Conservation (phyloP, 331 rosid species). For the Acacia concinna region DNA sequence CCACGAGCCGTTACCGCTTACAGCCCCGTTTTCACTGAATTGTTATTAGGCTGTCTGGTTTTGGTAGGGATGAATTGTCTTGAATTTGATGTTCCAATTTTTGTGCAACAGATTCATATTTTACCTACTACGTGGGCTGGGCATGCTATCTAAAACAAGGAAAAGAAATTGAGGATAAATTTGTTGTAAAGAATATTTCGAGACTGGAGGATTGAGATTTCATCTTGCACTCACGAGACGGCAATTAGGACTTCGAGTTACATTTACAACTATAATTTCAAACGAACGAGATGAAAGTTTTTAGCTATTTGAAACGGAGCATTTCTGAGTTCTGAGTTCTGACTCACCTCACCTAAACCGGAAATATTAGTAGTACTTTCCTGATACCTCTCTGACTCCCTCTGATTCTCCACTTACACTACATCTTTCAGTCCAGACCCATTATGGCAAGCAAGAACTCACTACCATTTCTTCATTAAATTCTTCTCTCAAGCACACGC, state of each 20-base stretch:
- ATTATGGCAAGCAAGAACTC: conserved; percentile 21
- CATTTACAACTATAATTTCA: background rate
- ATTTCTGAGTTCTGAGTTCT: too few relatives aligned
- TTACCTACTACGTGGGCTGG: background rate
- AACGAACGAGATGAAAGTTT: background rate
- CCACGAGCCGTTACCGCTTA: background rate
- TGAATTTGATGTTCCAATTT: background rate
- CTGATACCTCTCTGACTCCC: background rate
- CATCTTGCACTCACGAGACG: background rate
- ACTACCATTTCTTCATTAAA: conserved; percentile 30
- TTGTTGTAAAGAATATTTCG: background rate
- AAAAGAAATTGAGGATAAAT: background rate
- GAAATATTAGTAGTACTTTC: conserved; percentile 14
- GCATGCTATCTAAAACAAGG: background rate
- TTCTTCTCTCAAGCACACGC: conserved; percentile 1
- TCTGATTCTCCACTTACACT: conserved; percentile 1
- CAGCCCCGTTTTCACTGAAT: background rate
- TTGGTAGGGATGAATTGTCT: background rate
- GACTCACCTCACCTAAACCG: conserved; percentile 28
- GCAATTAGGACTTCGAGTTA: background rate
- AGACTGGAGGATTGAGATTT: background rate
- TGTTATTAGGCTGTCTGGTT: background rate
- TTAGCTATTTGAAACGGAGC: conserved; percentile 13
- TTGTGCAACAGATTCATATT: background rate
- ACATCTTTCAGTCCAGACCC: conserved; percentile 32